Percentiles rank a stretch among this genome's conserved stretches.
Evolutionary conservation across 1,139 yeast genomes (phyloP).

Genomic region (Sugiyamaella novakii): DNA sequence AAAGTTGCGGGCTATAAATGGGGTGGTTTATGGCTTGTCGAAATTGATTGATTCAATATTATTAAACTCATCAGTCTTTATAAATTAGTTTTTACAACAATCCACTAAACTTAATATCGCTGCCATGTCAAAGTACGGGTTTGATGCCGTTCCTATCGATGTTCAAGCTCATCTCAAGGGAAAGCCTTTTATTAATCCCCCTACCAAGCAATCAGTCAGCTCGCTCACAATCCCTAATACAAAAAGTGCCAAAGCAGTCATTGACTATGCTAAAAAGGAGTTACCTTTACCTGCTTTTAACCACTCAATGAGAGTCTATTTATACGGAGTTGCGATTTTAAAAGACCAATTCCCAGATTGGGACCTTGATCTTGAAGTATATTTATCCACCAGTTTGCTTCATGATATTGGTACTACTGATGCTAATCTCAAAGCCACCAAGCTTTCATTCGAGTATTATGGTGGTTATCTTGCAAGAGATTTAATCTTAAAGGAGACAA

Average conservation of each 20-base stretch:
- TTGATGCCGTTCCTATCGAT: constrained; percentile 25
- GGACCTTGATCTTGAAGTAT: constrained; percentile 26
- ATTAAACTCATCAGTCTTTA: too few species aligned
- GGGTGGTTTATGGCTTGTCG: too few species aligned
- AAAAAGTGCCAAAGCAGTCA: constrained; percentile 19
- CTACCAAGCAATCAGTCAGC: constrained; percentile 22
- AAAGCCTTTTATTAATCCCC: constrained; percentile 16
- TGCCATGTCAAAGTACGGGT: constrained; percentile 24
- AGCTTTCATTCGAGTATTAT: constrained; percentile 32
- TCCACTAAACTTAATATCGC: background rate
- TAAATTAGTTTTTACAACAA: background rate
- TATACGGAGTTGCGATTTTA: constrained; percentile 28
- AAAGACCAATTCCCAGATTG: constrained; percentile 31
- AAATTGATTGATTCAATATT: too few species aligned
- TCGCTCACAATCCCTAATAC: constrained; percentile 18
- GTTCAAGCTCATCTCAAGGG: constrained; percentile 20
- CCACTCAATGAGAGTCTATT: constrained; percentile 29
- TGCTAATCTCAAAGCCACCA: constrained; percentile 28
- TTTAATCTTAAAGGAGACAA: constrained; percentile 23
- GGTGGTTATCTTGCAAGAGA: constrained; percentile 30
- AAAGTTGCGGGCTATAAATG: too few species aligned
- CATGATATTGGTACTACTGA: constrained; percentile 33
- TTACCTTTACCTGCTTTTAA: constrained; percentile 27
- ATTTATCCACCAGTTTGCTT: constrained; percentile 24
- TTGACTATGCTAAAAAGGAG: constrained; percentile 24